phyloP scores from a whole-genome alignment of 805 yeast species.

The Pichia pseudocactophila region DNA sequence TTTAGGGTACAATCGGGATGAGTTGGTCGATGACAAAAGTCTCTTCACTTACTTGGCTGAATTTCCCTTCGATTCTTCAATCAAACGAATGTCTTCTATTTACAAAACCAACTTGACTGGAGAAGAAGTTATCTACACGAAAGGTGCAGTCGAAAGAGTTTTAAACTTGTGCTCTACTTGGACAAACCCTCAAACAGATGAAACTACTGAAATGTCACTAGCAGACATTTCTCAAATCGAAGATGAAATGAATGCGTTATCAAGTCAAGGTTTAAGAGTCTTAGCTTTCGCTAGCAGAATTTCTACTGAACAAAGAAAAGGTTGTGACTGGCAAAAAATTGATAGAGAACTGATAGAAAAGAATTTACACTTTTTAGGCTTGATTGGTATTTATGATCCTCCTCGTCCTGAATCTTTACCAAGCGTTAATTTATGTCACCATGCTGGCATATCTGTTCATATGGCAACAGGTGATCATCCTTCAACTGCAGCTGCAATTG shows the following conservation, averaged over 20 bases:
- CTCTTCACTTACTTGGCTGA: conserved; percentile 45
- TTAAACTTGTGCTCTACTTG: conserved; percentile 47
- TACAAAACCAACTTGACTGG: conserved; percentile 30
- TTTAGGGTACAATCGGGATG: conserved; percentile 40
- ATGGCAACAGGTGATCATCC: conserved; percentile 82
- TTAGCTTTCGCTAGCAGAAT: conserved; percentile 55
- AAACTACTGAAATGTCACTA: conserved; percentile 30
- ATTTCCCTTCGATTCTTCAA: conserved; percentile 66
- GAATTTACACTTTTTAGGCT: conserved; percentile 50
- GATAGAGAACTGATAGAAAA: conserved; percentile 42
- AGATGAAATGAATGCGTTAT: conserved; percentile 47
- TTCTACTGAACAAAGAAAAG: conserved; percentile 14
- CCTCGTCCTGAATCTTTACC: conserved; percentile 63
- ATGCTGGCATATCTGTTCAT: conserved; percentile 70
- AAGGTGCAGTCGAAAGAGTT: conserved; percentile 73
- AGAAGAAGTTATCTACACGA: conserved; percentile 34
- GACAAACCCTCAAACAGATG: conserved; percentile 33
- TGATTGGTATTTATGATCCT: conserved; percentile 75
- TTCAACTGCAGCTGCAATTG: conserved; percentile 71
- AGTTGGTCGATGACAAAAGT: conserved; percentile 31
- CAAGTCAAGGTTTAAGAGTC: conserved; percentile 65
- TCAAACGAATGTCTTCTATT: conserved; percentile 64
- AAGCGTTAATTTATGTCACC: conserved; percentile 58
- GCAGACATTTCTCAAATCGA: conserved; percentile 37
- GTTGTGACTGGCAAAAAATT: conserved; percentile 24